A percentile compares a stretch with the other conserved stretches of the same genome.
Evolutionary conservation across 2,329 filamentous ascomycete genomes (phyloP).

Genomic region (Calonectria pteridis): DNA sequence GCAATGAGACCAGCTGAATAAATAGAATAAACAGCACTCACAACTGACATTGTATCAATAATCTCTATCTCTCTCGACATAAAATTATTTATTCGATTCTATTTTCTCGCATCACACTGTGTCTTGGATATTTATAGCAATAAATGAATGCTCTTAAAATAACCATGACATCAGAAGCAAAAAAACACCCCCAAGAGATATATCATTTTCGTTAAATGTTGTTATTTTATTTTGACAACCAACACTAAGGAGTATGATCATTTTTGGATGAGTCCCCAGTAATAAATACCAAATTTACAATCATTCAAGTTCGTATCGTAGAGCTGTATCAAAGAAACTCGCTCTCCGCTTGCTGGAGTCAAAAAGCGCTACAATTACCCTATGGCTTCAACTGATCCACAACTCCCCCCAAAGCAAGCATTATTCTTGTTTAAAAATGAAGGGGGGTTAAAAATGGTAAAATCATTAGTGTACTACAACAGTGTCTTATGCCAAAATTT

Average conservation of each 20-base stretch:
- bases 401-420: neutral
- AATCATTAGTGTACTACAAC: slow-evolving; percentile 16
- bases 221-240: neutral
- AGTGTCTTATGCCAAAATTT: neutral
- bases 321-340: neutral
- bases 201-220: neutral
- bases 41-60: neutral
- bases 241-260: neutral
- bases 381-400: neutral
- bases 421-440: neutral
- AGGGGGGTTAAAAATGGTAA: neutral
- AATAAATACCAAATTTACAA: neutral
- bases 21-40: too few species aligned
- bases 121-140: neutral
- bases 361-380: neutral
- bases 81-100: neutral
- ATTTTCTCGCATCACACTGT: neutral
- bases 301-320: neutral
- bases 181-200: neutral
- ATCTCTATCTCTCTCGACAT: too few species aligned
- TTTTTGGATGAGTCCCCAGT: neutral
- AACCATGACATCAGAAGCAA: neutral
- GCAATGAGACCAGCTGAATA: neutral
- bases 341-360: neutral
- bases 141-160: neutral